Base-by-base conservation (phyloP, 2,329 filamentous ascomycete species). In the Colletotrichum acutatum region DNA sequence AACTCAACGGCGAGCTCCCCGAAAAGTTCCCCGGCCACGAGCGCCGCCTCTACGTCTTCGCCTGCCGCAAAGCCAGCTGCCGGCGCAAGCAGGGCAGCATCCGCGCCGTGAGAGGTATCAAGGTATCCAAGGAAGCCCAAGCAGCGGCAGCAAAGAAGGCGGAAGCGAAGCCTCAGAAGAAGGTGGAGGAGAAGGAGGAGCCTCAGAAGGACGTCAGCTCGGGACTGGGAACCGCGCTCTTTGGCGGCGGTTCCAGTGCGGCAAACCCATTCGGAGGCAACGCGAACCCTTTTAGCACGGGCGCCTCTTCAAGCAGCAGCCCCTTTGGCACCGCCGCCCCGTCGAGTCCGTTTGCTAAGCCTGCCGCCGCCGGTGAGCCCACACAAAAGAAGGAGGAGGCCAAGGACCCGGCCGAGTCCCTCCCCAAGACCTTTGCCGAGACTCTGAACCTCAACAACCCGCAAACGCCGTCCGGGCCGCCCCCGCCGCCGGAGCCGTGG, bases 1-100 rank as follows among this genome's bases (percentile, higher is more conserved):
- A 99, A 82, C 89, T 99, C 32, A 95, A 99, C 82, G 95, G 91
- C 78, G 95, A 98, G 80, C 88, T 98, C 4, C 95, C 95, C 16
- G 93, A 96, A 68, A 89, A 91, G 61, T 98, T 98, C 79, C 93
- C 95, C 1, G 91, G 92, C 68, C 94, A 98, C 82, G 95, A 98
- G 79, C 89, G 97, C 76, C 90, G 96, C 74, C 81, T 99, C 22
- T 98, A 98, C 79, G 87, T 99, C 14, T 95, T 97, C 81, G 90
- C 90, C 22, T 99, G 97, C 82, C 89, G 91, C 72, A 89, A 90
- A 76, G 94, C 94, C 81, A 86, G 90, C 12, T 99, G 97, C 80
- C 90, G 94, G 78, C 89, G 95, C 75, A 96, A 95, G 78, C 89
- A 92, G 24, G 97, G 97, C 1, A 96, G 93, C 80, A 88, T 98